Base-by-base conservation (phyloP, 306 rosid species). In the Urtica urens region DNA sequence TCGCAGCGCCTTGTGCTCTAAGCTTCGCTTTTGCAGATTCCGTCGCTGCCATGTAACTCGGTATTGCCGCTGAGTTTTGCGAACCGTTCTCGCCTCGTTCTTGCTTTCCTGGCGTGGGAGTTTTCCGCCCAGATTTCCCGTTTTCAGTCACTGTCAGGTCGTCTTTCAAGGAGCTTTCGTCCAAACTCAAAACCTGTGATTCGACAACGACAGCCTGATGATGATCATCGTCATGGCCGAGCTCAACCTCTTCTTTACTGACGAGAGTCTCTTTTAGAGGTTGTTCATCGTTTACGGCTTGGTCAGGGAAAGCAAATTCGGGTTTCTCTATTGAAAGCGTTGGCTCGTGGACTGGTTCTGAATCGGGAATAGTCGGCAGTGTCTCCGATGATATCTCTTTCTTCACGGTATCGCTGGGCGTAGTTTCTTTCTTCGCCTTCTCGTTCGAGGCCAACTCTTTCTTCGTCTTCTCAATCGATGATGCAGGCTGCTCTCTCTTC, bases 31-130 rank as follows among this genome's bases (percentile, higher is more conserved):
- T 92, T 19, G 94, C 99, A 55, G 99, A 92, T 78, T 75, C 81
- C 63, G 99, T 92, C 58, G 93, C 99, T 41, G 86, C 86, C 99
- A 92, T 92, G 65, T 92, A 92, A 67, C 99, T 92, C 7, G 94
- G 99, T 53, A 92, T 9, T 15, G 73, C 68, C 46, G 94, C 94
- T 75, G 83, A 77, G 60, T 48, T 74, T 68, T 81, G 94, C 38
- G 48, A 22, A 49, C 75, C 95, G 48, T 85, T 85, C 63, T 90
- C 99, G 5, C 73, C 51, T 23, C 71, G 76, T 50, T 85, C 95
- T 70, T 74, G 94, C 74, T 90, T 85, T 37, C 75, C 73, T 25
- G 73, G 78, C 71, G 45, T 46, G 33, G 77, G 77, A 45, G 72
- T 34, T 53, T 83, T 86, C 50, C 72, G 59, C 69, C 69, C 57